Evolutionary conservation across 257 asterid species (phyloP), one percentile per base, ranked within the genome.

Genomic region (Misopates orontium): DNA sequence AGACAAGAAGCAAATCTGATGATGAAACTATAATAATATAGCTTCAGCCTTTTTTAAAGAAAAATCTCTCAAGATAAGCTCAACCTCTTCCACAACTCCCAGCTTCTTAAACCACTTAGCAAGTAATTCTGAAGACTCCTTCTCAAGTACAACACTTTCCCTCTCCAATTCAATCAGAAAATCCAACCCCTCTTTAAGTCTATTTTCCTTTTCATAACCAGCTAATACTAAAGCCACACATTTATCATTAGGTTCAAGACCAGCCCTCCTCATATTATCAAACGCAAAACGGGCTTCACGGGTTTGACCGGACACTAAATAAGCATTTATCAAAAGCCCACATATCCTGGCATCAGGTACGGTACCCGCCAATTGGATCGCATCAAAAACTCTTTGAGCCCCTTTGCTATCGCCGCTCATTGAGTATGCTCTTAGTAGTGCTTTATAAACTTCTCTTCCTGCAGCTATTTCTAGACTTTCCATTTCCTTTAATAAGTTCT

Each of bases 391-490:
- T 75, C 94, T 78, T 68, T 93, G 94, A 47, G 98, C 93, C 58
- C 95, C 95, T 68, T 36, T 28, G 70, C 82, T 71, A 63, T 90
- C 88, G 4, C 98, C 95, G 7, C 21, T 41, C 95, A 85, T 85
- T 1, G 98, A 93, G 75, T 87, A 90, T 5, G 89, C 81, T 80
- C 97, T 77, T 52, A 93, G 71, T n/a, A 93, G 65, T 1, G 99
- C 97, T 65, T 93, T 93, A 54, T 86, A 90, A 40, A 93, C 94
- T 86, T 93, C 99, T 67, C 84, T 82, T 24, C 85, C 94, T 0
- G 97, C 97, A 42, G 83, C 82, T 17, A 75, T 66, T 45, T 87
- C 90, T 77, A 70, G 82, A 18, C 78, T 81, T 61, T 85, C 95
- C 94, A 87, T 86, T 80, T 87, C 98, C 67, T 50, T 74, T 1